Conservation (phyloP, 1,139 yeast species). For the Saccharomyces hybrid region DNA sequence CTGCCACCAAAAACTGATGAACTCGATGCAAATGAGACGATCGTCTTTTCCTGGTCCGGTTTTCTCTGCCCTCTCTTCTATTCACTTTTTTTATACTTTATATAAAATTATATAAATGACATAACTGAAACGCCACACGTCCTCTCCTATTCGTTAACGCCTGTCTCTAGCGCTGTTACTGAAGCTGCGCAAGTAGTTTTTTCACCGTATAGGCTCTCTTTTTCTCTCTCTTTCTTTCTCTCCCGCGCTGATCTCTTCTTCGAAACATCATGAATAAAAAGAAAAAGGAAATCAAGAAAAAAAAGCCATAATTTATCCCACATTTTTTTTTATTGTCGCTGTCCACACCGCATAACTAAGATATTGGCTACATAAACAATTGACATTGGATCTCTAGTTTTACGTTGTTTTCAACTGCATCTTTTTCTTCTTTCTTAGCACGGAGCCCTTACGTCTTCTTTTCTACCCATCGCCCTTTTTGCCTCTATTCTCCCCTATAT, state of each 20-base stretch:
- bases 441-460: not conserved
- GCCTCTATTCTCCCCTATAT: slow-evolving; percentile 1
- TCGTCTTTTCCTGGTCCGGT: not conserved
- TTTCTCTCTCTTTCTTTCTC: not conserved
- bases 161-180: not conserved
- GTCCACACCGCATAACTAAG: not conserved
- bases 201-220: not conserved
- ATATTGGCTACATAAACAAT: not conserved
- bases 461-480: not conserved
- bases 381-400: not conserved
- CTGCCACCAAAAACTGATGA: not conserved
- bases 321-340: not conserved
- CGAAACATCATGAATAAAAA: not conserved
- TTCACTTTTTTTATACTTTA: not conserved
- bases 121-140: not conserved
- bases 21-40: not conserved
- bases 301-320: not conserved
- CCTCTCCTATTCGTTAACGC: not conserved
- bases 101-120: not conserved
- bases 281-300: not conserved
- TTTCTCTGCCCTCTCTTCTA: not conserved
- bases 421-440: not conserved
- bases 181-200: not conserved
- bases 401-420: not conserved
- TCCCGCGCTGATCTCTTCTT: not conserved